These are phyloP conservation scores for Abrus pulchellus DNA, from an alignment of 306 rosid genomes.

Conservation along the genomic window DNA sequence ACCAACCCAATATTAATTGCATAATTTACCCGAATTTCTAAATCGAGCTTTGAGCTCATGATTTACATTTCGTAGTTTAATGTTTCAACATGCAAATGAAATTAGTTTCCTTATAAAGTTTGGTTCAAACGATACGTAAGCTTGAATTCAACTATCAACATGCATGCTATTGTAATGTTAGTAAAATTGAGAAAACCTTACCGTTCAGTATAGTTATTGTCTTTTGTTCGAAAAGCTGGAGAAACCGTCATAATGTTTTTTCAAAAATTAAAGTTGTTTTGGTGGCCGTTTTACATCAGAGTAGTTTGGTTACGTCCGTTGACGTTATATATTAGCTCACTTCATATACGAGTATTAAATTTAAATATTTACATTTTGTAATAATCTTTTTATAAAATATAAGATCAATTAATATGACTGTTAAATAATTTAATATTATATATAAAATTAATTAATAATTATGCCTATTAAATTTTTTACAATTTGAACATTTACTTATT, in stretches of 20 bases:
- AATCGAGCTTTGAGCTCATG: not conserved
- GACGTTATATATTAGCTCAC: not conserved
- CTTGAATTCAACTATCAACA: not conserved
- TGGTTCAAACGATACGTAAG: slow-evolving; percentile 1
- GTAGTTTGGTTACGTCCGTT: not conserved
- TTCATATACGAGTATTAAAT: too few relatives aligned
- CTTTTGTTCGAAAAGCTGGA: not conserved
- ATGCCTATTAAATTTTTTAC: too few relatives aligned
- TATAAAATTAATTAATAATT: too few relatives aligned
- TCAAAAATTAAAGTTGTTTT: not conserved
- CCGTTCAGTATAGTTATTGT: not conserved
- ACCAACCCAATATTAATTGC: not conserved
- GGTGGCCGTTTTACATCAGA: not conserved
- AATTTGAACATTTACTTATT: too few relatives aligned
- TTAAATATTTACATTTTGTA: too few relatives aligned
- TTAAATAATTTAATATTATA: too few relatives aligned
- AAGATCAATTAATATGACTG: too few relatives aligned
- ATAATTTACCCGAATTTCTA: not conserved
- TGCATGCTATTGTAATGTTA: not conserved
- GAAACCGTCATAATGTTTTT: not conserved
- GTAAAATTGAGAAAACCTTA: not conserved
- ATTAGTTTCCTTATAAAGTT: not conserved
- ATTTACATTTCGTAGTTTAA: not conserved
- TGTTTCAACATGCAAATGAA: not conserved
- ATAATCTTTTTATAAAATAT: too few relatives aligned